These are phyloP conservation scores for Basidiobolus meristosporus DNA, from an alignment of 371 early-diverging fungal species.

Conservation along the genomic window DNA sequence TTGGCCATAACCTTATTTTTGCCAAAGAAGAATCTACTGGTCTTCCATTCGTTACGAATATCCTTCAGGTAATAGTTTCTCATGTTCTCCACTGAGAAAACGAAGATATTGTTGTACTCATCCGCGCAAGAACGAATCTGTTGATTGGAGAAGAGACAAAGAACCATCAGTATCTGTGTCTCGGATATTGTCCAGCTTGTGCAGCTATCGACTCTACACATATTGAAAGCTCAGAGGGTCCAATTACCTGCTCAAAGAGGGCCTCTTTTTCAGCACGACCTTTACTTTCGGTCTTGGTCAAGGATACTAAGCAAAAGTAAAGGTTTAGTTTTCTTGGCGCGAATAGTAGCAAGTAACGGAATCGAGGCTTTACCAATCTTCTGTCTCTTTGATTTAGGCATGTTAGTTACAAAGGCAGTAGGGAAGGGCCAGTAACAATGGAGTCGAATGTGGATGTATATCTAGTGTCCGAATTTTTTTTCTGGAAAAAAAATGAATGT, in stretches of 20 bases:
- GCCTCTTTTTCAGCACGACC: conserved; percentile 57
- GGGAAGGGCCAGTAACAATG: too few relatives aligned
- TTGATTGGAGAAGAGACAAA: not conserved
- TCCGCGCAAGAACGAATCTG: conserved; percentile 53
- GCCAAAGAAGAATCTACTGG: conserved; percentile 71
- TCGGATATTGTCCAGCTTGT: not conserved
- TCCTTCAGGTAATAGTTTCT: conserved; percentile 79
- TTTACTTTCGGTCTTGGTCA: conserved; percentile 75
- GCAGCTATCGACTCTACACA: not conserved
- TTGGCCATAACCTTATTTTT: conserved; percentile 86
- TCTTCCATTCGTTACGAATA: conserved; percentile 49
- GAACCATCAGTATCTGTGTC: too few relatives aligned
- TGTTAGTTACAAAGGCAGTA: conserved; percentile 7
- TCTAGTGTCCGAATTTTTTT: too few relatives aligned
- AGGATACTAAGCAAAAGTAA: conserved; percentile 21
- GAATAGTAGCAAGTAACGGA: not conserved
- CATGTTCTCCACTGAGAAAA: conserved; percentile 80
- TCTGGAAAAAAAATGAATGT: too few relatives aligned
- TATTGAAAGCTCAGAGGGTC: not conserved
- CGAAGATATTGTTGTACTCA: conserved; percentile 52
- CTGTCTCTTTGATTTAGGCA: conserved; percentile 57
- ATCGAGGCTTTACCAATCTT: conserved; percentile 29
- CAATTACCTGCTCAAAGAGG: conserved; percentile 45
- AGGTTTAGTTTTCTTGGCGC: not conserved
- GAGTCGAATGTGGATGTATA: too few relatives aligned